Evolutionary conservation across 805 yeast species (phyloP).

Genomic region (Saccharomycopsis fibuligera): DNA sequence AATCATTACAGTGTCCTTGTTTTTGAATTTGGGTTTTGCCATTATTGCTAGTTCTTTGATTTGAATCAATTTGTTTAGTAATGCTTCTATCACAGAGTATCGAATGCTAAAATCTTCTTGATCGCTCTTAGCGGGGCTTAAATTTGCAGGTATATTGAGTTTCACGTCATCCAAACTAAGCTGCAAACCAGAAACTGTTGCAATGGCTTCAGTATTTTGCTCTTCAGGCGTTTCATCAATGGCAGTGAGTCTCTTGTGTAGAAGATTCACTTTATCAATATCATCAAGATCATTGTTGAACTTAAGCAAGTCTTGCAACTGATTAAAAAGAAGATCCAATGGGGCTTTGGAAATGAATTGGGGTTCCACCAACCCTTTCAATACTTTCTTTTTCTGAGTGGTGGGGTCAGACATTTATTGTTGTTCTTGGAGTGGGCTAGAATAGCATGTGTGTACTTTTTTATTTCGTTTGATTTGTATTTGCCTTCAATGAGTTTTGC

Average conservation of each 20-base stretch:
- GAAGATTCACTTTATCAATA: background rate
- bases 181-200: background rate
- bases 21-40: slow-evolving; percentile 25
- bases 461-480: no score
- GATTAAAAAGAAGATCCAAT: slow-evolving; percentile 29
- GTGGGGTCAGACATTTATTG: background rate
- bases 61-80: slow-evolving; percentile 33
- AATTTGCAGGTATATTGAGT: background rate
- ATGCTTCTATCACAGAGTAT: slow-evolving; percentile 28
- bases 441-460: no score
- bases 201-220: no score
- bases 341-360: slow-evolving; percentile 28
- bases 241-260: background rate
- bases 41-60: slow-evolving; percentile 35
- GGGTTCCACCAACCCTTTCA: slow-evolving; percentile 22
- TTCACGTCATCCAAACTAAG: background rate
- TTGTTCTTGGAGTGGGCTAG: no score
- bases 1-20: slow-evolving; percentile 43
- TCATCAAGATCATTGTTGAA: background rate
- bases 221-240: background rate
- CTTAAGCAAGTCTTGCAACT: slow-evolving; percentile 22
- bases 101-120: slow-evolving; percentile 20
- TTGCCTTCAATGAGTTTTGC: no score
- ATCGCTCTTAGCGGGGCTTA: slow-evolving; percentile 1
- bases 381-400: background rate